Base-by-base conservation (phyloP, 805 yeast species). In the Priceomyces melissophilus region DNA sequence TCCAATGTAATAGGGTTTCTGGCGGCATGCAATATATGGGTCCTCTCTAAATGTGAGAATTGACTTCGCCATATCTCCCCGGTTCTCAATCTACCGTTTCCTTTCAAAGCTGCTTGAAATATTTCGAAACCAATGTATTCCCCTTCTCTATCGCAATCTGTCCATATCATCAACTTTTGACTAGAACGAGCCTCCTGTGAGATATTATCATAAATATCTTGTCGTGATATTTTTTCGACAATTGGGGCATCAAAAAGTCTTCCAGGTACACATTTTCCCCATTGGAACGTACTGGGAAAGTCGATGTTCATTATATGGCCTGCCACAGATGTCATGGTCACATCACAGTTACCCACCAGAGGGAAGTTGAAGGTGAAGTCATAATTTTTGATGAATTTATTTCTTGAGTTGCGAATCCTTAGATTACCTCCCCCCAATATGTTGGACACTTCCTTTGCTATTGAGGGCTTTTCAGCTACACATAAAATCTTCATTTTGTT, bases 111-210 rank as follows among this genome's bases (percentile, higher is more conserved):
- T n/a, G 81, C 82, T 39, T 80, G 73, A 28, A 78, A 71, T 11
- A 95, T 79, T 53, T 90, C 96, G 66, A 73, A 79, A 0, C 97
- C 98, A 42, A 90, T 90, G 60, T 81, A 84, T 59, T 90, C 98
- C 2, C 98, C 98, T 58, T 90, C 98, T 29, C 97, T 71, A 71
- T 90, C 98, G 63, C 99, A 93, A 73, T 93, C 99, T 1, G 99
- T 93, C 98, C 99, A 93, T 6, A 93, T 87, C 86, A 88, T 87
- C 40, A 93, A 63, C 30, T 67, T 66, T 39, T 79, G 76, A 4
- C 87, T 77, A 13, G 54, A 54, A 31, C 81, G 59, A 3, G 89
- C 85, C 55, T 88, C 88, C 3, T 60, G 60, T 25, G 74, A 60
- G 37, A 93, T 87, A 55, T 91, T 93, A 9, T 68, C 62, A 2